Evolutionary conservation across 192 early-diverging fungal genomes (phyloP).

Genomic region (Umbelopsis ramanniana): DNA sequence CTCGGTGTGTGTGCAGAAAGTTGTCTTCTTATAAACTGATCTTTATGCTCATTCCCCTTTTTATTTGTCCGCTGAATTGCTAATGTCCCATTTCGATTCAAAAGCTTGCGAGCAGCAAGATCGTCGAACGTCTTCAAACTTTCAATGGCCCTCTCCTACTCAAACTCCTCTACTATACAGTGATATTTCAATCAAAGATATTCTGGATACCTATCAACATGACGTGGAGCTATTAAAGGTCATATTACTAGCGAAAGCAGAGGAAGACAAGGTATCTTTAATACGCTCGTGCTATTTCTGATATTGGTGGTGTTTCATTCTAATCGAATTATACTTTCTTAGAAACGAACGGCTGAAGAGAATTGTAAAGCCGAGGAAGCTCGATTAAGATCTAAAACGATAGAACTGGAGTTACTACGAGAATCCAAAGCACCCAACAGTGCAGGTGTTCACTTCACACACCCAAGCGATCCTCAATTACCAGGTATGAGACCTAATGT

Average conservation of each 20-base stretch:
- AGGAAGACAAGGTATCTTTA: conserved; percentile 37
- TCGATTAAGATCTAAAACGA: background rate
- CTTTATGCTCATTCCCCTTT: conserved; percentile 12
- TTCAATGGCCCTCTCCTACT: conserved; percentile 34
- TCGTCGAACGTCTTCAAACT: conserved; percentile 17
- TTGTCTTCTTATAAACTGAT: background rate
- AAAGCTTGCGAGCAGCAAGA: conserved; percentile 18
- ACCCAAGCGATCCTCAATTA: background rate
- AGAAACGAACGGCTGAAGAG: conserved; percentile 20
- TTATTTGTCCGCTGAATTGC: background rate
- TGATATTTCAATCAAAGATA: conserved; percentile 36
- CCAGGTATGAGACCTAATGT: conserved; percentile 6
- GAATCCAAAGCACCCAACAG: background rate
- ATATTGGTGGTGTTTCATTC: background rate
- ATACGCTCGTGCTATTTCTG: background rate
- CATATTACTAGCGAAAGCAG: conserved; percentile 33
- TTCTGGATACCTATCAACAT: conserved; percentile 29
- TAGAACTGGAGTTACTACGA: conserved; percentile 7
- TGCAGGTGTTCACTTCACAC: background rate
- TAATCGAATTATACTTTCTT: background rate
- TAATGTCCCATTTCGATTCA: conserved; percentile 4
- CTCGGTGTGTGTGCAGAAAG: conserved; percentile 12
- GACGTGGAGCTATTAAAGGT: conserved; percentile 34
- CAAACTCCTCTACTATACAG: conserved; percentile 1
- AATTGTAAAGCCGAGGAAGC: conserved; percentile 11